Evolutionary conservation across 805 yeast genomes (phyloP), one percentile per base, ranked within the genome.

Genomic region (Wickerhamiella galacta): DNA sequence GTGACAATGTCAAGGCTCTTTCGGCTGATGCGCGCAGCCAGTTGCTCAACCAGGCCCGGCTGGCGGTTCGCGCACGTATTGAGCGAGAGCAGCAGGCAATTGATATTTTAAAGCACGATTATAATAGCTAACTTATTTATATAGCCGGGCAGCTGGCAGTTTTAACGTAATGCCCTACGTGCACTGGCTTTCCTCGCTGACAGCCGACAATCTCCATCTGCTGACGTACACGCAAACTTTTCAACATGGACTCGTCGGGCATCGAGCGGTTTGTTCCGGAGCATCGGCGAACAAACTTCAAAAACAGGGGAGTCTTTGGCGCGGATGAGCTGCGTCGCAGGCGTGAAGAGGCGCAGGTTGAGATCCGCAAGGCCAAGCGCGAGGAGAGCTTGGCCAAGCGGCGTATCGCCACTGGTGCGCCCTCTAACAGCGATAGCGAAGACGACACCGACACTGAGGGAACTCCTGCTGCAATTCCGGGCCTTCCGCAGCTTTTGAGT

Each of bases 311-410:
- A 42, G 72, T 93, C 52, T 90, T 90, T 54, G 78, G 79, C 49
- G 81, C 82, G 38, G 98, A 90, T 54, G 98, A 90, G 64, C 72
- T 90, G 48, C 80, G 98, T 58, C 83, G 96, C 58, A 78, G 98
- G 56, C 77, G 96, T 57, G 98, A 87, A 57, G 92, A 80, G 37
- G 95, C 87, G 49, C 95, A 87, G 59, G 92, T 90, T 39, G 96
- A 85, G 55, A 67, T 90, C 50, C 72, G 98, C 61, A 90, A 92
- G 63, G 93, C 85, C 40, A 85, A 85, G 58, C 73, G 98, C 53
- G 98, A 90, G 54, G 96, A 90, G 56, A 78, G 80, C 36, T 66
- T 90, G 45, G 75, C 93, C 25, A 90, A 90, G 62, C 77, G 96
- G 65, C 75, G 98, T 63, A 81, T 56, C 72, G 31, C 32, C 31